Evolutionary conservation across 305 asterid genomes (phyloP).

Genomic region (Stenogyne calaminthoides): DNA sequence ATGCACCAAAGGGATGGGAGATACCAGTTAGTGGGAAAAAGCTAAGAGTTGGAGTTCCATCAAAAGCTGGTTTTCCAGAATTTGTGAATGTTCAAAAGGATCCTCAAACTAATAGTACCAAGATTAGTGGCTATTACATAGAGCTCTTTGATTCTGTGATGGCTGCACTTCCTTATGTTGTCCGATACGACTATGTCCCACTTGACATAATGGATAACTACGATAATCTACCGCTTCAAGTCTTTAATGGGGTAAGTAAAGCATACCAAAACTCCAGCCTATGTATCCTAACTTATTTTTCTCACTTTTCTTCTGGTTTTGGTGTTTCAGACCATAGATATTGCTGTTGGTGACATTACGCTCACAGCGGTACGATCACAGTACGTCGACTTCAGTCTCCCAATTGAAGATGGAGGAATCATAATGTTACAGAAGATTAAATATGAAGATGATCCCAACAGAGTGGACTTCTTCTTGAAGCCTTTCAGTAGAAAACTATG

Average conservation of each 20-base stretch:
- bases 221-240: constrained; percentile 26
- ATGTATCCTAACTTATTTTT: neutral
- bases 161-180: constrained; percentile 21
- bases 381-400: constrained; percentile 39
- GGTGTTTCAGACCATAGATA: constrained; percentile 24
- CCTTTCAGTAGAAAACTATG: constrained; percentile 40
- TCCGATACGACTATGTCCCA: constrained; percentile 16
- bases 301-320: neutral
- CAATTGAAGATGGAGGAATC: constrained; percentile 41
- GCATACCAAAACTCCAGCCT: neutral
- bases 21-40: constrained; percentile 34
- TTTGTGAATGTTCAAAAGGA: constrained; percentile 31
- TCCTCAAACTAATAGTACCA: constrained; percentile 25
- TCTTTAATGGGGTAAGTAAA: neutral
- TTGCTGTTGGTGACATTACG: constrained; percentile 39
- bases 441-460: constrained; percentile 13
- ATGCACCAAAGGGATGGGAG: constrained; percentile 45
- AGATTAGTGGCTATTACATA: constrained; percentile 34
- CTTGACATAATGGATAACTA: constrained; percentile 15
- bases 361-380: constrained; percentile 31
- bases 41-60: constrained; percentile 46
- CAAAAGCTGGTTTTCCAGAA: constrained; percentile 30
- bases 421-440: neutral
- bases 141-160: constrained; percentile 34
- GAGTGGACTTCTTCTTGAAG: constrained; percentile 36